Evolutionary conservation across 495 filamentous ascomycete species (phyloP).

Genomic region (Aspergillus haitiensis): DNA sequence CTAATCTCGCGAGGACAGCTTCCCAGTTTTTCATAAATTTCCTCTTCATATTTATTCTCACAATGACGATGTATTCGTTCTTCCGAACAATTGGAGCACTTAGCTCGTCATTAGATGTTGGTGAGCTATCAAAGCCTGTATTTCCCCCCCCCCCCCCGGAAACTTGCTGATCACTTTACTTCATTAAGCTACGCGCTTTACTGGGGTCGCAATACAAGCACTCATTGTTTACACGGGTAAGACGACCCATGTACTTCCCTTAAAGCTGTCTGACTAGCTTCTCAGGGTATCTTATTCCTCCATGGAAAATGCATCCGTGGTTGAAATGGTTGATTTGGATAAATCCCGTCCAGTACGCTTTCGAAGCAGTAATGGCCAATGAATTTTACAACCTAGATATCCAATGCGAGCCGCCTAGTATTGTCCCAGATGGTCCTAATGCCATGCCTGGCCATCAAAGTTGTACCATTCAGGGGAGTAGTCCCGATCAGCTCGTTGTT

Average conservation of each 20-base stretch:
- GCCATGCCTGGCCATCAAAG: constrained; percentile 56
- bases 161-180: neutral
- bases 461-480: constrained; percentile 60
- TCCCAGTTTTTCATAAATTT: constrained; percentile 84
- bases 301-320: constrained; percentile 74
- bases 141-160: neutral
- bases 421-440: constrained; percentile 63
- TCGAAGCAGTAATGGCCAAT: constrained; percentile 67
- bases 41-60: constrained; percentile 59
- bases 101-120: constrained; percentile 60
- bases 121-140: constrained; percentile 24
- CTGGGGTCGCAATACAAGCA: constrained; percentile 61
- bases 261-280: neutral
- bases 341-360: constrained; percentile 74
- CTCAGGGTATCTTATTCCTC: constrained; percentile 71
- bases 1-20: constrained; percentile 62
- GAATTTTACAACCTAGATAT: constrained; percentile 51
- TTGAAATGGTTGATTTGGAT: constrained; percentile 76
- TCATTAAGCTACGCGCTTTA: constrained; percentile 57
- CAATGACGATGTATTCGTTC: constrained; percentile 76
- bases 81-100: constrained; percentile 73
- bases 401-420: constrained; percentile 53
- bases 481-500: constrained; percentile 51
- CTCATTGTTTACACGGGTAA: constrained; percentile 71
- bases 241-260: neutral